phyloP scores from a whole-genome alignment of 2,329 filamentous ascomycete species.

The Neofusicoccum sp. region DNA sequence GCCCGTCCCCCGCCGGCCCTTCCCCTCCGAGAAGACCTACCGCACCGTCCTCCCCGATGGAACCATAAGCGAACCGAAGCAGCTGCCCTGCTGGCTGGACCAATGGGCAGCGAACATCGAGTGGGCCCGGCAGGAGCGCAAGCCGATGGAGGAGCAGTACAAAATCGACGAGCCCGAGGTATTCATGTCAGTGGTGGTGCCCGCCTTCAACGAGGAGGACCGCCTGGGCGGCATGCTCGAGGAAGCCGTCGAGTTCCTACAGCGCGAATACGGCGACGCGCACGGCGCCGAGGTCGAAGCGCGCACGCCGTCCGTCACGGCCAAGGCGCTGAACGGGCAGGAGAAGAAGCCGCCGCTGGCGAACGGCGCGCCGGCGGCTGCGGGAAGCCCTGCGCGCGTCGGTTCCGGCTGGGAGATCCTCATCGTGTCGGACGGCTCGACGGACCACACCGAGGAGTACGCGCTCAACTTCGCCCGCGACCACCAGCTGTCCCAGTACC shows the following conservation, averaged over 20 bases:
- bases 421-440: conserved; percentile 85
- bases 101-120: conserved; percentile 62
- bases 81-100: conserved; percentile 85
- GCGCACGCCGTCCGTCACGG: conserved; percentile 22
- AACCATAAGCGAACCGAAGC: conserved; percentile 52
- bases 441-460: conserved; percentile 75
- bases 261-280: conserved; percentile 66
- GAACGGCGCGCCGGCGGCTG: conserved; percentile 32
- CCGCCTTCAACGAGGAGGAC: conserved; percentile 91
- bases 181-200: conserved; percentile 89
- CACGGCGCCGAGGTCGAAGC: conserved; percentile 24
- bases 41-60: conserved; percentile 69
- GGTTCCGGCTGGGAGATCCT: conserved; percentile 82
- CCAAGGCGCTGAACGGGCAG: conserved; percentile 30
- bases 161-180: conserved; percentile 72
- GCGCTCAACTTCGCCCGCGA: conserved; percentile 76
- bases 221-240: conserved; percentile 81
- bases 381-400: conserved; percentile 17
- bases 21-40: conserved; percentile 81
- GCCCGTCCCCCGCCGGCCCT: conserved; percentile 71
- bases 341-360: conserved; percentile 22
- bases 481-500: conserved; percentile 54
- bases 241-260: conserved; percentile 85
- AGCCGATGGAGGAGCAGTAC: conserved; percentile 47
- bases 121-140: conserved; percentile 33